These are phyloP conservation scores for Hortaea werneckii DNA, from an alignment of 2,329 filamentous ascomycete species.

Conservation along the genomic window DNA sequence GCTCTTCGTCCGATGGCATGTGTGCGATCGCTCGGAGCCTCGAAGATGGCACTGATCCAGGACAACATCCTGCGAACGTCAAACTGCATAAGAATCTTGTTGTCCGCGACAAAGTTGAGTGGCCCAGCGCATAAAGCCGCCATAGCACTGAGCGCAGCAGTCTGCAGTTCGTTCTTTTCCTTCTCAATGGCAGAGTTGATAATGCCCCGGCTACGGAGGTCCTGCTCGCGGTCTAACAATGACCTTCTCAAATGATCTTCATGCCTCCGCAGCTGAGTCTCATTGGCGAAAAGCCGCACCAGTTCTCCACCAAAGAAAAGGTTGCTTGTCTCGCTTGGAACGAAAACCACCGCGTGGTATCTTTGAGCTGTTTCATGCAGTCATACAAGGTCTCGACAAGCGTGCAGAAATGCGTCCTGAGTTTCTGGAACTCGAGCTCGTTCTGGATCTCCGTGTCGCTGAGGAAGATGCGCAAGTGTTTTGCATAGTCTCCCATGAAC, in stretches of 20 bases:
- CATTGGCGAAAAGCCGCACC: constrained; percentile 95
- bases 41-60: constrained; percentile 95
- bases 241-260: constrained; percentile 84
- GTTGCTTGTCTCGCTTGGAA: constrained; percentile 94
- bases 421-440: constrained; percentile 86
- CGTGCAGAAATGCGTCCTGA: constrained; percentile 88
- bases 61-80: constrained; percentile 85
- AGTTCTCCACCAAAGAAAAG: constrained; percentile 96
- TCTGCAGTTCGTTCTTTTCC: constrained; percentile 84
- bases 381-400: constrained; percentile 89
- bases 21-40: constrained; percentile 79
- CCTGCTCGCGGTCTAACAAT: constrained; percentile 65
- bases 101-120: constrained; percentile 79
- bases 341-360: constrained; percentile 88
- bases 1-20: constrained; percentile 83
- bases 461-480: constrained; percentile 84
- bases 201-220: constrained; percentile 62
- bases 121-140: constrained; percentile 76
- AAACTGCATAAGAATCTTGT: constrained; percentile 77
- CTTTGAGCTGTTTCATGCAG: constrained; percentile 73
- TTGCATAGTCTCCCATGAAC: constrained; percentile 81
- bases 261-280: constrained; percentile 65
- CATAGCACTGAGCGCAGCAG: constrained; percentile 89
- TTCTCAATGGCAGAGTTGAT: constrained; percentile 90
- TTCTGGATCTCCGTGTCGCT: constrained; percentile 92